These are phyloP conservation scores for Cladophialophora exuberans DNA, from an alignment of 2,329 filamentous ascomycete genomes.

Conservation along the genomic window DNA sequence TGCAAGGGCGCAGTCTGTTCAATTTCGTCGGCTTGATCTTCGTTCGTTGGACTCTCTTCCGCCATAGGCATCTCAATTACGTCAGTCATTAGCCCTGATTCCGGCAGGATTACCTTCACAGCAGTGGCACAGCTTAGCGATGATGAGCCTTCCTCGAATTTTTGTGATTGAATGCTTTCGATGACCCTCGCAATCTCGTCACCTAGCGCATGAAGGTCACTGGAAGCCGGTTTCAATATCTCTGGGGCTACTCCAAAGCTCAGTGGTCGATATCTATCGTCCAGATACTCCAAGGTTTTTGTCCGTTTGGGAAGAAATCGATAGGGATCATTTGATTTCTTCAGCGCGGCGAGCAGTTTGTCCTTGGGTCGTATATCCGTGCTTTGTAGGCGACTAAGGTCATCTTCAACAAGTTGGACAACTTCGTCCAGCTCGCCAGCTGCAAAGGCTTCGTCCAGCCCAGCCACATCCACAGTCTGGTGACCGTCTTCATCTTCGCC, in stretches of 20 bases:
- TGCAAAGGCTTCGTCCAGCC: slow-evolving; percentile 59
- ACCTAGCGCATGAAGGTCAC: slow-evolving; percentile 54
- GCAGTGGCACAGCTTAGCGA: slow-evolving; percentile 42
- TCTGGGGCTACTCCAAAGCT: slow-evolving; percentile 43
- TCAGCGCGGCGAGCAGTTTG: slow-evolving; percentile 56
- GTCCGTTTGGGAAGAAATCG: slow-evolving; percentile 47
- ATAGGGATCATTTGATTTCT: slow-evolving; percentile 59
- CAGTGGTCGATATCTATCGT: slow-evolving; percentile 41
- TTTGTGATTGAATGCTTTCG: slow-evolving; percentile 48
- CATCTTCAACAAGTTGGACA: slow-evolving; percentile 57
- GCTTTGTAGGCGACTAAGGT: slow-evolving; percentile 56
- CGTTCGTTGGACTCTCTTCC: not conserved
- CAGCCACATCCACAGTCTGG: slow-evolving; percentile 59
- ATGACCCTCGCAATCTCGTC: slow-evolving; percentile 51
- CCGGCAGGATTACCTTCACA: slow-evolving; percentile 48
- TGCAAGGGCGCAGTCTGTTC: not conserved
- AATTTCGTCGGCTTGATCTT: not conserved
- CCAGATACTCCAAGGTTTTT: slow-evolving; percentile 33
- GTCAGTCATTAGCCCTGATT: slow-evolving; percentile 33
- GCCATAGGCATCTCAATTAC: slow-evolving; percentile 10
- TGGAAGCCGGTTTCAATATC: slow-evolving; percentile 40
- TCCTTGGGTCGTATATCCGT: slow-evolving; percentile 56
- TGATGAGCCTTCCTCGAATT: slow-evolving; percentile 34
- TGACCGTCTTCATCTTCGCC: slow-evolving; percentile 62
- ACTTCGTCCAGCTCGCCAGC: slow-evolving; percentile 55